Evolutionary conservation across 345 rosid species (phyloP), one percentile per base, ranked within the genome.

Genomic region (Euphorbia lathyris): DNA sequence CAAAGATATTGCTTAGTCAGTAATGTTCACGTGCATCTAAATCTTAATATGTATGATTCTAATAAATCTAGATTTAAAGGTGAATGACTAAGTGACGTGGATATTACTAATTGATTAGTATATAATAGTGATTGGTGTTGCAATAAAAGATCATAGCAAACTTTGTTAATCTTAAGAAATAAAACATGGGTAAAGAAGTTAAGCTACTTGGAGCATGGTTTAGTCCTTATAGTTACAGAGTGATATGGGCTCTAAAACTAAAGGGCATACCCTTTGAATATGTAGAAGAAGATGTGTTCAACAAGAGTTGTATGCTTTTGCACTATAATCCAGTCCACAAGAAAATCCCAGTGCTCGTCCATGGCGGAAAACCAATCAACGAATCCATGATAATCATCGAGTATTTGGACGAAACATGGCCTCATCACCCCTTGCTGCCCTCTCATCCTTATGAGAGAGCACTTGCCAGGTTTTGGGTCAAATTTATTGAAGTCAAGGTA

Each of bases 391-490:
- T 66, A 12, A 52, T 66, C 11, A n/a, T 52, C 17, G 70, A 66
- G 22, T 66, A 40, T 40, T 9, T 40, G 43, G 77, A 74, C 5
- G 72, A 74, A 34, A 38, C 63, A 12, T 74, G 77, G 77, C 72
- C 43, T 4, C 43, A 40, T 14, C 11, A 38, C 32, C 77, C 72
- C 6, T 38, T 74, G 72, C 23, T 74, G 42, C 72, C 77, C 5
- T 19, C 4, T 0, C 72, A 74, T 14, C 67, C 77, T 26, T 14
- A 36, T 4, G 72, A 67, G 32, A 67, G 68, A 25, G 67, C 77
- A 40, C 9, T 22, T 4, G 66, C 63, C 42, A 48, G 77, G 60
- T 74, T 74, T 30, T 74, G 77, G 77, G 29, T 74, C 22, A 62
- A 68, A 7, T 68, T 36, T 42, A 38, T 27, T 9, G 72, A 50